Evolutionary conservation across 495 filamentous ascomycete species (phyloP).

Genomic region (Lindgomyces ingoldianus): DNA sequence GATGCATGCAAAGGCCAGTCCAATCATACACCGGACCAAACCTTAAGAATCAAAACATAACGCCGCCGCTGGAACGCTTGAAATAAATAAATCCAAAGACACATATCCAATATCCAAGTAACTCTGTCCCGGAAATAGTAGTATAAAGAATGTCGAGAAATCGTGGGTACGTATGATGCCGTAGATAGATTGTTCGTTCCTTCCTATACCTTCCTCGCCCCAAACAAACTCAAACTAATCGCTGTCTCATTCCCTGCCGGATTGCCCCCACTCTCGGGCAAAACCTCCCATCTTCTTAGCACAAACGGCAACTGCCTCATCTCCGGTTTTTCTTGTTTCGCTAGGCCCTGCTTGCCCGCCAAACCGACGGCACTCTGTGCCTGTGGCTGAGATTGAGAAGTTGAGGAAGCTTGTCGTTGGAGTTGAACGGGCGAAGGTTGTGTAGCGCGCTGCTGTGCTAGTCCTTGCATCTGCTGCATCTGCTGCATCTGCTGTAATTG

Average conservation of each 20-base stretch:
- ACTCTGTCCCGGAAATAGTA: no score
- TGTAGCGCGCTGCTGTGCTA: constrained; percentile 20
- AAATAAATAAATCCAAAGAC: no score
- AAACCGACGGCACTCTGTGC: background rate
- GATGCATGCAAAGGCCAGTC: no score
- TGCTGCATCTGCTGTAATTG: constrained; percentile 31
- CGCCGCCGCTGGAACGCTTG: no score
- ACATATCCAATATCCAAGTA: no score
- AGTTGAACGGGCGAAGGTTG: constrained; percentile 12
- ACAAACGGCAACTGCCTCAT: constrained; percentile 27
- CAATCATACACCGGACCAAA: no score
- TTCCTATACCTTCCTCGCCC: constrained; percentile 32
- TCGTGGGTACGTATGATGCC: no score
- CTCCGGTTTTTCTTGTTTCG: constrained; percentile 18
- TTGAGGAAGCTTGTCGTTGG: background rate
- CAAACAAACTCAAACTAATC: constrained; percentile 36
- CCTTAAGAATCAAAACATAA: no score
- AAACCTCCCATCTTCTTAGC: constrained; percentile 35
- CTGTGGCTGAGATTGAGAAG: background rate
- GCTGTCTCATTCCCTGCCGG: constrained; percentile 36
- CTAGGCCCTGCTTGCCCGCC: background rate
- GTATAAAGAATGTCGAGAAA: no score
- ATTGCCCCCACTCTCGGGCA: constrained; percentile 32
- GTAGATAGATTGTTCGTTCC: no score
- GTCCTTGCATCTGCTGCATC: constrained; percentile 26